Conservation (phyloP, 1,284 basidiomycete species). For the Trametes polyzona region DNA sequence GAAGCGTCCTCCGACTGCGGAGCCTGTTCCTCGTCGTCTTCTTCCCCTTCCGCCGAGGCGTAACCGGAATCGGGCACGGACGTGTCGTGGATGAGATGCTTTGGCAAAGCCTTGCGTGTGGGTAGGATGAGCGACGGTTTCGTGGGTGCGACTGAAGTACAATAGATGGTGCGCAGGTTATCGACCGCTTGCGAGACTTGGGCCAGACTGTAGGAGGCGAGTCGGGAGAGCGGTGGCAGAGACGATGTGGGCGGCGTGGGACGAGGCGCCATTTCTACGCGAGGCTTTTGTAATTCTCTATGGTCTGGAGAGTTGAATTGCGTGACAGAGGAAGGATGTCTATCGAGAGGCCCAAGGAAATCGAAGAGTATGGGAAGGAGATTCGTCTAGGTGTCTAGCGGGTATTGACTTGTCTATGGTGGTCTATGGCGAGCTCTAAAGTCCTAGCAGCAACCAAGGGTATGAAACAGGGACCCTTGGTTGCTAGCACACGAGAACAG, state of each 20-base stretch:
- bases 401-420: too few species aligned
- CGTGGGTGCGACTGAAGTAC: constrained; percentile 28
- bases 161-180: constrained; percentile 51
- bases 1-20: constrained; percentile 39
- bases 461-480: constrained; percentile 29
- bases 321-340: not conserved
- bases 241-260: constrained; percentile 43
- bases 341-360: not conserved
- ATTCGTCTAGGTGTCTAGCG: constrained; percentile 18
- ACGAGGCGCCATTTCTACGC: constrained; percentile 17
- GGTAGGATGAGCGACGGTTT: constrained; percentile 4
- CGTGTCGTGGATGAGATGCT: constrained; percentile 42
- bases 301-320: not conserved
- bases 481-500: constrained; percentile 40
- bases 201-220: constrained; percentile 39
- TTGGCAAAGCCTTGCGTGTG: constrained; percentile 23
- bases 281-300: not conserved
- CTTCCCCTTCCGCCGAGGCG: constrained; percentile 59
- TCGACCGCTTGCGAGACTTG: constrained; percentile 42
- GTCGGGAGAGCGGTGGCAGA: constrained; percentile 51
- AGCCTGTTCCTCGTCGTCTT: constrained; percentile 36
- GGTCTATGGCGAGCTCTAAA: constrained; percentile 27
- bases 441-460: constrained; percentile 32
- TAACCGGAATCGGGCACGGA: constrained; percentile 63
- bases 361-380: constrained; percentile 8